Conservation (phyloP, 2,329 filamentous ascomycete genomes). For the Aureobasidium leucospermi region DNA sequence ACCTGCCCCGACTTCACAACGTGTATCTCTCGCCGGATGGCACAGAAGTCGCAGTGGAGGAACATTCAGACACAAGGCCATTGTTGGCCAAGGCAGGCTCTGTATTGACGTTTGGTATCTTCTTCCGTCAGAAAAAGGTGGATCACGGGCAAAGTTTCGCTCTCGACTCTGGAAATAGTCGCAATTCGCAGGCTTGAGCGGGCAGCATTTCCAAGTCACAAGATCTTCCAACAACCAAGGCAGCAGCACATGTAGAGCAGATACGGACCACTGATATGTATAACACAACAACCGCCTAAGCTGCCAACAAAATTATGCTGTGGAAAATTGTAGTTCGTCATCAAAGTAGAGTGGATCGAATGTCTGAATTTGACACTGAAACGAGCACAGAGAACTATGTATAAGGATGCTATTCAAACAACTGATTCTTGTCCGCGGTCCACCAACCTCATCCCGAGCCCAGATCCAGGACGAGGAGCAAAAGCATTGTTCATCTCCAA, state of each 20-base stretch:
- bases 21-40: conserved; percentile 45
- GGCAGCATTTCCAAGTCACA: too few species aligned
- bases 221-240: too few species aligned
- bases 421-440: not conserved
- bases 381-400: too few species aligned
- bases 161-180: not conserved
- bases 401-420: too few species aligned
- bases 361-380: too few species aligned
- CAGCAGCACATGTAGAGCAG: too few species aligned
- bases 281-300: too few species aligned
- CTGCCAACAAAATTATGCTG: too few species aligned
- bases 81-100: not conserved
- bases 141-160: not conserved
- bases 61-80: conserved; percentile 15
- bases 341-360: too few species aligned
- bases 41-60: conserved; percentile 32
- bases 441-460: not conserved
- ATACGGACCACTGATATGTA: too few species aligned
- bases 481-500: conserved; percentile 25
- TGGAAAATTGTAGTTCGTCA: too few species aligned
- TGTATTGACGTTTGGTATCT: not conserved
- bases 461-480: not conserved
- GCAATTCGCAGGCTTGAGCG: not conserved
- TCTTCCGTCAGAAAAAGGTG: not conserved
- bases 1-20: conserved; percentile 41